Evolutionary conservation across 1,284 basidiomycete species (phyloP).

Genomic region (Irpex sp.): DNA sequence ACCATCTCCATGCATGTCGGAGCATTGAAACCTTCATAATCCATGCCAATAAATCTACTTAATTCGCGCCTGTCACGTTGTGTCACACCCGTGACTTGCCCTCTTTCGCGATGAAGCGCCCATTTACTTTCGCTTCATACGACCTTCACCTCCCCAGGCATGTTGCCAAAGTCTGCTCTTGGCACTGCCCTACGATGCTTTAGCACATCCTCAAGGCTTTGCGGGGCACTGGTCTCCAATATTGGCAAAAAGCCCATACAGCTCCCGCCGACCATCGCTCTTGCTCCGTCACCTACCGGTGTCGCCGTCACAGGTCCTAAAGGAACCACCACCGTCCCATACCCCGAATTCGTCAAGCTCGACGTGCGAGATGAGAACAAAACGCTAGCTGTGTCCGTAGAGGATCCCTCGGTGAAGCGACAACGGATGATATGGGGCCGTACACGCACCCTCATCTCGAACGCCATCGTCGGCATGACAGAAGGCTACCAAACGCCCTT

Average conservation of each 20-base stretch:
- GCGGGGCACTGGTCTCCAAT: slow-evolving; percentile 52
- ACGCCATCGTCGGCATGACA: slow-evolving; percentile 89
- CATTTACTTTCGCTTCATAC: background rate
- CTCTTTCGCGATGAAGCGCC: background rate
- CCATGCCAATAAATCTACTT: no score
- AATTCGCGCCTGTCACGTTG: background rate
- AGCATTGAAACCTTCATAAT: background rate
- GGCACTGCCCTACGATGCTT: slow-evolving; percentile 24
- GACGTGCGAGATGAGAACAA: slow-evolving; percentile 45
- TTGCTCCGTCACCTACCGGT: slow-evolving; percentile 49
- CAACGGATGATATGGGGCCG: slow-evolving; percentile 93
- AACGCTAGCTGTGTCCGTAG: slow-evolving; percentile 59
- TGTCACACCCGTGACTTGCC: background rate
- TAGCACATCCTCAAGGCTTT: slow-evolving; percentile 20
- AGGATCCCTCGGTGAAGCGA: slow-evolving; percentile 67
- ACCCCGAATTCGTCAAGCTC: slow-evolving; percentile 69
- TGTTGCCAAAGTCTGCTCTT: slow-evolving; percentile 27
- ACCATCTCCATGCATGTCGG: background rate
- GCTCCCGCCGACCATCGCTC: slow-evolving; percentile 64
- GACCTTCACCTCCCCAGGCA: slow-evolving; percentile 14
- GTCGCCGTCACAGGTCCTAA: slow-evolving; percentile 74
- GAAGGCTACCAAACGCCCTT: slow-evolving; percentile 83
- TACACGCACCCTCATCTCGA: slow-evolving; percentile 84
- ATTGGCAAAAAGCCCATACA: slow-evolving; percentile 80
- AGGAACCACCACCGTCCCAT: slow-evolving; percentile 66